Evolutionary conservation across 805 yeast genomes (phyloP), one percentile per base, ranked within the genome.

Genomic region (Tetrapisispora pingtungensis): DNA sequence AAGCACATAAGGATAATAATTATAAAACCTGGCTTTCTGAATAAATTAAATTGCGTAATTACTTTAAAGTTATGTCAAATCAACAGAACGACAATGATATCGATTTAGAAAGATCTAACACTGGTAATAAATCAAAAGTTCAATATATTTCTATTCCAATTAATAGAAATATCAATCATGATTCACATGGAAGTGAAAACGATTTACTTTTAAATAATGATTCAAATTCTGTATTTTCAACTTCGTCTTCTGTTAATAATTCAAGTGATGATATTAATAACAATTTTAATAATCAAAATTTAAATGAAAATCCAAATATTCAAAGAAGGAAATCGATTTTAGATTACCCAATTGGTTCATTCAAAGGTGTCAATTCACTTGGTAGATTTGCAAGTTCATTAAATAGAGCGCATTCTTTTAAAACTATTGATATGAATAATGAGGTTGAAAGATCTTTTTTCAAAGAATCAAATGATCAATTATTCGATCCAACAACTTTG

Each of bases 311-410:
- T 17, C 17, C 27, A 15, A 33, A 26, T 37, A 33, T 38, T 8
- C 36, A 33, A 8, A 59, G 73, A 49, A 54, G 70, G 31, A 64
- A 62, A 36, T 68, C 73, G 1, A 53, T 70, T 17, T 56, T 72
- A 18, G 68, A 70, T 47, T 65, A 68, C 35, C 74, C 77, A 27
- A 64, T 75, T 22, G 81, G 81, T 3, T 78, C 83, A 17, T 78
- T 77, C 57, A 71, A 71, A 55, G 82, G 86, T 38, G 69, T 69
- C 19, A 83, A 83, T 62, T 82, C 93, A 1, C 59, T 86, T 35
- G 78, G 81, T 46, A 78, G 84, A 44, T 86, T 86, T 64, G 94
- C 94, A 1, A 77, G 84, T 13, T 85, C 95, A 0, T 78, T 73
- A 56, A 74, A 78, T 33, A 73, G 96, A 58, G 93, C 95, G 1